phyloP scores from a whole-genome alignment of 441 rosid species.

The Flueggea neowawraea region DNA sequence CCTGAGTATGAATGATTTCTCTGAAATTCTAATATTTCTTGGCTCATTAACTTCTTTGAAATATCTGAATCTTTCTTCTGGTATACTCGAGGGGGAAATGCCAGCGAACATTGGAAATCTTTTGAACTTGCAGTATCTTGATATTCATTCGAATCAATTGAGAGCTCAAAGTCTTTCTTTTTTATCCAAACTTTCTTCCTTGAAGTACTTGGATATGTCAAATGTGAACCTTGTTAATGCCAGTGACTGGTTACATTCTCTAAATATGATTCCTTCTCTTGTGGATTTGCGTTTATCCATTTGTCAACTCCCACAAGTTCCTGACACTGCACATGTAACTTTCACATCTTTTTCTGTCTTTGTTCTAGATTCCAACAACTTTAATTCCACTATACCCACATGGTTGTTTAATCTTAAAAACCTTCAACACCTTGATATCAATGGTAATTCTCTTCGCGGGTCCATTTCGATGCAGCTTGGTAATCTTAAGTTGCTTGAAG shows the following conservation, averaged over 20 bases:
- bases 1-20: conserved; percentile 4
- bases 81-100: not conserved
- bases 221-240: too few relatives aligned
- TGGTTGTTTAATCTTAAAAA: too few relatives aligned
- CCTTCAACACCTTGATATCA: conserved; percentile 2
- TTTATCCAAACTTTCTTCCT: too few relatives aligned
- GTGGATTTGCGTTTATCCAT: not conserved
- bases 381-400: conserved; percentile 20
- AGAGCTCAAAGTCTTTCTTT: too few relatives aligned
- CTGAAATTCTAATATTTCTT: not conserved
- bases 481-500: not conserved
- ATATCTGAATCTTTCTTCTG: conserved; percentile 1
- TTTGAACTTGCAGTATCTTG: not conserved
- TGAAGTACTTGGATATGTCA: too few relatives aligned
- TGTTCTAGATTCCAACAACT: conserved; percentile 16
- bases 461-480: conserved; percentile 23
- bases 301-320: conserved; percentile 5
- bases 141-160: not conserved
- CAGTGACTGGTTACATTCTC: not conserved
- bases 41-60: not conserved
- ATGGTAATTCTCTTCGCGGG: conserved; percentile 3
- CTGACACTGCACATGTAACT: conserved; percentile 7
- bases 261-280: conserved; percentile 25
- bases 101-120: conserved; percentile 9
- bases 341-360: conserved; percentile 15